phyloP scores from a whole-genome alignment of 2,329 filamentous ascomycete species.

The Salinomyces thailandicus region DNA sequence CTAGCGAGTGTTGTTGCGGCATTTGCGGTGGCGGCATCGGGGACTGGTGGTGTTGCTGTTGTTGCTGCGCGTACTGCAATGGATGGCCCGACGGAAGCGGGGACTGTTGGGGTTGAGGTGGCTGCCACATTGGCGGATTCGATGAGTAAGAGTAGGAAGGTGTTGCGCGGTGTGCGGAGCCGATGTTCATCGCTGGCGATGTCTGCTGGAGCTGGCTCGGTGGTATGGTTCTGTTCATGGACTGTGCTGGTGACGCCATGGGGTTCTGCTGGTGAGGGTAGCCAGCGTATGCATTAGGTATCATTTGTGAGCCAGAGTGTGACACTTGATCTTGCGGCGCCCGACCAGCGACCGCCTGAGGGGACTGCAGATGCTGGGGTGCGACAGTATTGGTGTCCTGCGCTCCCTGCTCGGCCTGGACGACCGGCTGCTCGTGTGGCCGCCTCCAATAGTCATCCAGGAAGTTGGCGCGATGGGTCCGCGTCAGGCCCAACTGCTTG shows the following conservation, averaged over 20 bases:
- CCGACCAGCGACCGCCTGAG: constrained; percentile 31
- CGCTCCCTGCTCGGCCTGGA: constrained; percentile 30
- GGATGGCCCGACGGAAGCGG: constrained; percentile 38
- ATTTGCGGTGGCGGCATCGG: constrained; percentile 41
- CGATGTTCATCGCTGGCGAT: constrained; percentile 47
- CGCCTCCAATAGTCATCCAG: constrained; percentile 73
- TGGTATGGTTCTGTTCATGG: constrained; percentile 52
- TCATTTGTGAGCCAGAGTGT: constrained; percentile 45
- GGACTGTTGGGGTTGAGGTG: constrained; percentile 38
- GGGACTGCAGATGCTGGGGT: constrained; percentile 38
- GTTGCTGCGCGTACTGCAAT: constrained; percentile 36
- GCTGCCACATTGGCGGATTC: constrained; percentile 38
- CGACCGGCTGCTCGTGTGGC: constrained; percentile 63
- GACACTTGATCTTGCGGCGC: constrained; percentile 46
- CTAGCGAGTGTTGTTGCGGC: constrained; percentile 34
- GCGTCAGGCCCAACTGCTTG: constrained; percentile 69
- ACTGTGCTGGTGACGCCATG: constrained; percentile 64
- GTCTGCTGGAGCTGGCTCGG: constrained; percentile 50
- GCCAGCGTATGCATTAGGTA: constrained; percentile 57
- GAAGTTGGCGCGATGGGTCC: constrained; percentile 67
- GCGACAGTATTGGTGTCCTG: constrained; percentile 30
- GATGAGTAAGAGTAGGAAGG: constrained; percentile 37
- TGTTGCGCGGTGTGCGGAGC: constrained; percentile 31
- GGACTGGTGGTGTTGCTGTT: constrained; percentile 36
- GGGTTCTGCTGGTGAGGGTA: constrained; percentile 60